Percentiles rank a stretch among this genome's conserved stretches.
These are phyloP conservation scores for Venustampulla echinocandica DNA, from an alignment of 495 filamentous ascomycete genomes.

Conservation along the genomic window DNA sequence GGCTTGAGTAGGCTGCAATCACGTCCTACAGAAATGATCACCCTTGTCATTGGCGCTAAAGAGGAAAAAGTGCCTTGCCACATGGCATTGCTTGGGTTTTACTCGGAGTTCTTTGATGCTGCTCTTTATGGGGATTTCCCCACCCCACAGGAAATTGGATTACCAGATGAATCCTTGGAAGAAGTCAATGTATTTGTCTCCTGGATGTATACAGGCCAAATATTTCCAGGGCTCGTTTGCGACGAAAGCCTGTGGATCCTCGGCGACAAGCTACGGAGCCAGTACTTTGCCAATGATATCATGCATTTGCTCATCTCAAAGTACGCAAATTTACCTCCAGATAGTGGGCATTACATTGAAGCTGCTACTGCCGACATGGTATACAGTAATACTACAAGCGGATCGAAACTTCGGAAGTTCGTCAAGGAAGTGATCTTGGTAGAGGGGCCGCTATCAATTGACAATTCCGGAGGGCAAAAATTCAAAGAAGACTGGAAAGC, in stretches of 20 bases:
- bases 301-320: neutral
- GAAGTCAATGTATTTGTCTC: neutral
- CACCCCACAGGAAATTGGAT: neutral
- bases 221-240: neutral
- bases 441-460: neutral
- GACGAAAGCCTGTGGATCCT: conserved; percentile 1
- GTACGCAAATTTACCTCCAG: too few relatives aligned
- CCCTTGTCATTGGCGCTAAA: neutral
- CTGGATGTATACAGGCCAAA: conserved; percentile 4
- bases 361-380: neutral
- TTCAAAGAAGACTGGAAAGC: neutral
- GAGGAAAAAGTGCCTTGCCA: neutral
- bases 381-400: neutral
- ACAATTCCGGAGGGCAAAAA: neutral
- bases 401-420: neutral
- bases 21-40: neutral
- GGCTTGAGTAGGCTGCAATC: too few relatives aligned
- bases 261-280: neutral
- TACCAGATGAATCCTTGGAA: neutral
- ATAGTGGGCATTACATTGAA: too few relatives aligned
- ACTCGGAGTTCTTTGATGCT: neutral
- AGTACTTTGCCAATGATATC: neutral
- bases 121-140: conserved; percentile 1
- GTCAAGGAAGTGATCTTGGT: neutral
- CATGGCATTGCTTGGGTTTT: neutral